These are phyloP conservation scores for Sclerotinia minor DNA, from an alignment of 2,329 filamentous ascomycete genomes.

Conservation along the genomic window DNA sequence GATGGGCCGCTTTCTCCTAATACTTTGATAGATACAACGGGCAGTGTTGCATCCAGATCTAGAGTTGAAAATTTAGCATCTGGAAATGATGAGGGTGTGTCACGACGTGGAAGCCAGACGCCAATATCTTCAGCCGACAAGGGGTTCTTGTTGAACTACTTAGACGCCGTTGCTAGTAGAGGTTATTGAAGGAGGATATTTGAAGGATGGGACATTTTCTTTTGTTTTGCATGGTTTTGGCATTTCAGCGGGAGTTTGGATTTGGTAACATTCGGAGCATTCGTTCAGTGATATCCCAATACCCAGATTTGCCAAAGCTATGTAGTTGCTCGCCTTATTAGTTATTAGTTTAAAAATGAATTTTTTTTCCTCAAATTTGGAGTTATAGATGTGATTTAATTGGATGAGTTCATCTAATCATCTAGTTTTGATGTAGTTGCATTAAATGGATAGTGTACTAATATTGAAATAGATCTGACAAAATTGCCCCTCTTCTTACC, in stretches of 20 bases:
- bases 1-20: conserved; percentile 24
- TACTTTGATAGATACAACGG: conserved; percentile 26
- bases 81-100: conserved; percentile 29
- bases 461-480: background rate
- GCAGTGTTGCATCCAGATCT: conserved; percentile 31
- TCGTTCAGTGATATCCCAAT: conserved; percentile 19
- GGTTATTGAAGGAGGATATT: conserved; percentile 18
- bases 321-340: conserved; percentile 10
- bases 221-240: conserved; percentile 17
- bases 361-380: background rate
- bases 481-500: background rate
- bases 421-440: background rate
- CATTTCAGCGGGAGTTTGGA: conserved; percentile 19
- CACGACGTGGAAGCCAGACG: conserved; percentile 51
- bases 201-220: background rate
- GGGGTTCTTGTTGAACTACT: conserved; percentile 73
- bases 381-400: background rate
- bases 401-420: background rate
- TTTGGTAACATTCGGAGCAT: conserved; percentile 20
- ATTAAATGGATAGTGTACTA: background rate
- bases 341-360: conserved; percentile 3
- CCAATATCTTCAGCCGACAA: conserved; percentile 70
- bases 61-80: conserved; percentile 40
- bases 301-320: conserved; percentile 19
- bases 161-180: conserved; percentile 52